A percentile compares a stretch with the other conserved stretches of the same genome.
These are phyloP conservation scores for Blastobotrys proliferans DNA, from an alignment of 1,139 yeast species.

Conservation along the genomic window DNA sequence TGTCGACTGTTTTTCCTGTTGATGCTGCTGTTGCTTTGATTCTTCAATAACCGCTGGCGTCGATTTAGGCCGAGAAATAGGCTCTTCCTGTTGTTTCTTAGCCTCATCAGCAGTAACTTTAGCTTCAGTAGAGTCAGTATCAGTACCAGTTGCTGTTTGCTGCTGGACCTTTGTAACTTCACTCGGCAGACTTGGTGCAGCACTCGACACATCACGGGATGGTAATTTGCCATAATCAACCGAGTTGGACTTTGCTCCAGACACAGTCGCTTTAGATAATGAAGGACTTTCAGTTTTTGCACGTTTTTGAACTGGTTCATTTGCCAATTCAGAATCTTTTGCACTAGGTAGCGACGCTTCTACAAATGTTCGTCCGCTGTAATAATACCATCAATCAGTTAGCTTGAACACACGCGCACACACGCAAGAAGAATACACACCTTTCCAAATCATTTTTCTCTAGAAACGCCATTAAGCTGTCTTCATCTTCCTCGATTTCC, in stretches of 20 bases:
- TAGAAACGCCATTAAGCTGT: conserved; percentile 40
- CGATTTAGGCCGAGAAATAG: conserved; percentile 7
- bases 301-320: conserved; percentile 7
- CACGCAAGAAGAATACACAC: conserved; percentile 23
- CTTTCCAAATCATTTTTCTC: conserved; percentile 45
- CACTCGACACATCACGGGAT: neutral
- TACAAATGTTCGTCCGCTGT: conserved; percentile 31
- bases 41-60: conserved; percentile 9
- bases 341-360: conserved; percentile 26
- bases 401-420: neutral
- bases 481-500: conserved; percentile 38
- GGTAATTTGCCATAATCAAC: conserved; percentile 8
- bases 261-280: conserved; percentile 4
- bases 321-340: conserved; percentile 13
- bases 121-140: neutral
- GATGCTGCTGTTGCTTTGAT: neutral
- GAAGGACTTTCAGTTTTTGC: conserved; percentile 18
- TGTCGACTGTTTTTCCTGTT: neutral
- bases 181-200: neutral
- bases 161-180: neutral
- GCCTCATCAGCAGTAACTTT: neutral
- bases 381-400: conserved; percentile 1
- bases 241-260: conserved; percentile 4
- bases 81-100: conserved; percentile 1
- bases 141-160: neutral